These are phyloP conservation scores for Monosporascus sp. DNA, from an alignment of 2,329 filamentous ascomycete species.

Conservation along the genomic window DNA sequence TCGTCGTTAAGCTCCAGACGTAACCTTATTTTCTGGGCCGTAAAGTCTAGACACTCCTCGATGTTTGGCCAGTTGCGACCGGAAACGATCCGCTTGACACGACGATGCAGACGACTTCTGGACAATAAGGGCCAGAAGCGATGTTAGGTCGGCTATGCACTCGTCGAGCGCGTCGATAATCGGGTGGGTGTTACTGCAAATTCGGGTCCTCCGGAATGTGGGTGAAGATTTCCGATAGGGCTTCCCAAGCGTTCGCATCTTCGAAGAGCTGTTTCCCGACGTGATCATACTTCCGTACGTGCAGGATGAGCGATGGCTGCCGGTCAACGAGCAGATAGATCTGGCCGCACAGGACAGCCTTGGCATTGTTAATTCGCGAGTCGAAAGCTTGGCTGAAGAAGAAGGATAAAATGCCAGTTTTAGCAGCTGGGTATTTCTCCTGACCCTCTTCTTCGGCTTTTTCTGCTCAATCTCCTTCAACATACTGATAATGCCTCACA, in stretches of 20 bases:
- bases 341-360: constrained; percentile 37
- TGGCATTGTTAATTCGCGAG: constrained; percentile 30
- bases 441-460: too few species aligned
- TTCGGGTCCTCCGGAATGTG: constrained; percentile 33
- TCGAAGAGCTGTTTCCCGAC: constrained; percentile 33
- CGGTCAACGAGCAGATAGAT: constrained; percentile 34
- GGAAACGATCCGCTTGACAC: constrained; percentile 38
- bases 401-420: too few species aligned
- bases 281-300: constrained; percentile 31
- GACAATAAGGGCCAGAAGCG: constrained; percentile 4
- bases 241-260: constrained; percentile 31
- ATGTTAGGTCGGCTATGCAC: background rate
- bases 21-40: constrained; percentile 18
- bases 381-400: constrained; percentile 42
- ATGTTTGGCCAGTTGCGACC: constrained; percentile 39
- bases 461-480: constrained; percentile 5
- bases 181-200: constrained; percentile 18
- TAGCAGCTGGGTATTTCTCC: too few species aligned
- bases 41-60: constrained; percentile 22
- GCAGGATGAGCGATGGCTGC: constrained; percentile 25
- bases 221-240: constrained; percentile 32
- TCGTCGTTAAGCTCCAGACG: constrained; percentile 32
- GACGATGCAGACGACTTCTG: background rate
- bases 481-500: constrained; percentile 23
- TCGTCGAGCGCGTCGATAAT: constrained; percentile 4